Evolutionary conservation across 2,329 filamentous ascomycete genomes (phyloP), one percentile per base, ranked within the genome.

Genomic region (Fusarium pilosicola): DNA sequence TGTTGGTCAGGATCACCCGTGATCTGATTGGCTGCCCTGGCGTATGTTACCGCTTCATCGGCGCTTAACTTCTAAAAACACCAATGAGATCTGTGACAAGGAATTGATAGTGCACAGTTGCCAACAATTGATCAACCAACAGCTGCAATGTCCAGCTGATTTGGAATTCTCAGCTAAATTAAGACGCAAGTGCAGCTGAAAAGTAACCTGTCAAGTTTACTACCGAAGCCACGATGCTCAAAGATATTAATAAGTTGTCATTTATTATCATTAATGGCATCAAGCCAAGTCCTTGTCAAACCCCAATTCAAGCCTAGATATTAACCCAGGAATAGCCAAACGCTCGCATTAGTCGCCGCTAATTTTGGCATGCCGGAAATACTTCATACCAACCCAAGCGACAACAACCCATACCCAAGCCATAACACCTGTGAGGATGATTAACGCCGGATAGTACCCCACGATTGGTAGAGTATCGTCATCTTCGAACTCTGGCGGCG

Each of bases 361-460:
- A 67, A 98, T 97, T 85, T 97, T 97, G 39, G 96, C 96, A 86
- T 99, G 96, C 76, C 95, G 91, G 80, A 99, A 99, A 83, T 98
- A 98, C 82, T 99, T 99, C 96, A 99, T 98, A 30, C 96, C 96
- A 55, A 98, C 92, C 96, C 96, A 99, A 17, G 97, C 96, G 65
- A 97, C 92, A 18, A 97, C 91, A 24, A 98, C 96, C 96, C 96
- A 99, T 11, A 98, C 94, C 96, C 96, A 99, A 24, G 95, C 95
- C 94, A 99, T 98, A 34, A 99, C 94, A 54, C 92, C 92, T 7
- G 96, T 98, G 75, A 98, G 85, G 66, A 98, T 96, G 74, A 98
- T 93, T 78, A 99, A 85, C 17, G 95, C 94, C 30, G 96, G 96
- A 83, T 99, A 99, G 83, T 99, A 99, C 15, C 97, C 96, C 17